Percentiles rank a stretch among this genome's conserved stretches.
Conservation (phyloP, 768 basidiomycete species). For the Rhizopogon sp. region DNA sequence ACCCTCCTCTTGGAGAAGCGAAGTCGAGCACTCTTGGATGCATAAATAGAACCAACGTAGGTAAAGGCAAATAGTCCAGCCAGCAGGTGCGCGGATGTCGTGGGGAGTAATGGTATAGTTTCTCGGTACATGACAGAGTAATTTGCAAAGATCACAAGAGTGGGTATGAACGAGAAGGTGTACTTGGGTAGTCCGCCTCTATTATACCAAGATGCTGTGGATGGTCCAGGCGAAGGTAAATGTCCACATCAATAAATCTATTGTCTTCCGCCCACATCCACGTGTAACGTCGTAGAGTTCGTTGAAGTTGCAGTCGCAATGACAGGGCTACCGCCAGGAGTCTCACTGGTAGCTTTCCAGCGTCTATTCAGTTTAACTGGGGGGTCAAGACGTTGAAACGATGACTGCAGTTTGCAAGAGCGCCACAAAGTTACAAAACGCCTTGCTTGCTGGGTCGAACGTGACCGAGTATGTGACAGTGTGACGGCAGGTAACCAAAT, state of each 20-base stretch:
- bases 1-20: constrained; percentile 36
- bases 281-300: neutral
- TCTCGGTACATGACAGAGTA: neutral
- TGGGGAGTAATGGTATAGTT: constrained; percentile 23
- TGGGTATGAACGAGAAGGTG: neutral
- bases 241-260: neutral
- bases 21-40: constrained; percentile 60
- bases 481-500: neutral
- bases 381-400: too few species aligned
- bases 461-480: neutral
- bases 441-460: neutral
- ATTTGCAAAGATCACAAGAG: neutral
- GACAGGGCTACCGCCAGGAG: neutral
- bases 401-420: too few species aligned
- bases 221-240: neutral
- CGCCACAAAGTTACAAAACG: too few species aligned
- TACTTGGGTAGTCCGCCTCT: neutral
- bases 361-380: neutral
- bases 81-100: constrained; percentile 42
- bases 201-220: neutral
- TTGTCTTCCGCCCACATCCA: neutral
- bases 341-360: neutral
- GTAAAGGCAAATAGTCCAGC: constrained; percentile 54
- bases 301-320: neutral
- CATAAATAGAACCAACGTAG: constrained; percentile 84